Conservation (phyloP, 306 rosid genomes). For the Dalbergia oliveri region DNA sequence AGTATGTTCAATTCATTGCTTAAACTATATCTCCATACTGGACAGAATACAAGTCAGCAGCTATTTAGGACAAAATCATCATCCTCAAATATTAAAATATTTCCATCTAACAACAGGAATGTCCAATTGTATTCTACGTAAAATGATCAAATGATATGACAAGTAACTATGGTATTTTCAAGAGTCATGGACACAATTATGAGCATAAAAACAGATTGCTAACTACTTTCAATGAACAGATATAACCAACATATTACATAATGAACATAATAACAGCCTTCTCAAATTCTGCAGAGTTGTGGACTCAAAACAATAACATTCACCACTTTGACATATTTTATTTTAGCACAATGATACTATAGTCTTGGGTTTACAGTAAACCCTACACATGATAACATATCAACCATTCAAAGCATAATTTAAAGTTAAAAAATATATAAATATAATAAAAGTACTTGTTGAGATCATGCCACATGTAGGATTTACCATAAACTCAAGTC, state of each 20-base stretch:
- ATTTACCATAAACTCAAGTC: no score
- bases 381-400: no score
- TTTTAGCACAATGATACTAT: background rate
- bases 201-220: conserved; percentile 13
- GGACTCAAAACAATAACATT: background rate
- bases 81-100: conserved; percentile 6
- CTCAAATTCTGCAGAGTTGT: conserved; percentile 14
- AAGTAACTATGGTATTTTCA: conserved; percentile 30
- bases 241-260: conserved; percentile 18
- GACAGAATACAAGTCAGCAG: conserved; percentile 18
- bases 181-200: background rate
- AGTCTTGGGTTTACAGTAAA: no score
- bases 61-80: conserved; percentile 27
- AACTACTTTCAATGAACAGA: background rate
- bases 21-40: conserved; percentile 23
- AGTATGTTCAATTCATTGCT: conserved; percentile 28
- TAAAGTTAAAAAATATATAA: no score
- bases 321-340: conserved; percentile 16
- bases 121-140: background rate
- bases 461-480: no score
- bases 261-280: conserved; percentile 34
- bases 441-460: no score
- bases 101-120: conserved; percentile 2
- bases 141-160: conserved; percentile 24
- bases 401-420: no score